phyloP scores from a whole-genome alignment of 345 rosid genomes.

The Anastatica hierochuntica region DNA sequence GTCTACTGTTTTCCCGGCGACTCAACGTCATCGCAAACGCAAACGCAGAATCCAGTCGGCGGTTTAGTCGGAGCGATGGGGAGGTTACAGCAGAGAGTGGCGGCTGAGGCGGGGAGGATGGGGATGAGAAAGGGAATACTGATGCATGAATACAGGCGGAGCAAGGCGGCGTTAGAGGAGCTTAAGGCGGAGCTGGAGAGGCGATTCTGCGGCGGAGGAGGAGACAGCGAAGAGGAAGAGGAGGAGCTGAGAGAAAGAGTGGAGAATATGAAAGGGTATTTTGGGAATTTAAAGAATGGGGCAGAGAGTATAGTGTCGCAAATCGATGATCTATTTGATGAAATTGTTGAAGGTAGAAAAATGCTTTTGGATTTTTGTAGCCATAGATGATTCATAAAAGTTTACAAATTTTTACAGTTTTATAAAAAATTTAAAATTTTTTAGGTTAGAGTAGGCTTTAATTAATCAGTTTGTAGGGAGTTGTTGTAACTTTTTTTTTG shows the following conservation, averaged over 20 bases:
- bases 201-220: conserved; percentile 19
- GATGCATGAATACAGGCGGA: conserved; percentile 49
- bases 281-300: conserved; percentile 58
- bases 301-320: conserved; percentile 54
- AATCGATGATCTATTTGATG: conserved; percentile 87
- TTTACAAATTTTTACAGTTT: conserved; percentile 1
- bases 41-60: no score
- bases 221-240: conserved; percentile 22
- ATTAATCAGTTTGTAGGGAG: conserved; percentile 20
- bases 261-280: conserved; percentile 43
- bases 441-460: no score
- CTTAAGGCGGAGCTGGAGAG: conserved; percentile 46
- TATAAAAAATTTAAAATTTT: not conserved
- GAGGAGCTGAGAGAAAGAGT: conserved; percentile 38
- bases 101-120: conserved; percentile 38
- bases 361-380: conserved; percentile 70
- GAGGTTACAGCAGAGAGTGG: conserved; percentile 51
- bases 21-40: no score
- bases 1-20: conserved; percentile 45
- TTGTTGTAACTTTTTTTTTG: conserved; percentile 10
- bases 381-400: conserved; percentile 36
- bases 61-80: conserved; percentile 30
- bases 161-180: conserved; percentile 53
- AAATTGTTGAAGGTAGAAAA: conserved; percentile 84
- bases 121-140: conserved; percentile 40